These are phyloP conservation scores for Acrocalymma vagum DNA, from an alignment of 2,329 filamentous ascomycete genomes.

Conservation along the genomic window DNA sequence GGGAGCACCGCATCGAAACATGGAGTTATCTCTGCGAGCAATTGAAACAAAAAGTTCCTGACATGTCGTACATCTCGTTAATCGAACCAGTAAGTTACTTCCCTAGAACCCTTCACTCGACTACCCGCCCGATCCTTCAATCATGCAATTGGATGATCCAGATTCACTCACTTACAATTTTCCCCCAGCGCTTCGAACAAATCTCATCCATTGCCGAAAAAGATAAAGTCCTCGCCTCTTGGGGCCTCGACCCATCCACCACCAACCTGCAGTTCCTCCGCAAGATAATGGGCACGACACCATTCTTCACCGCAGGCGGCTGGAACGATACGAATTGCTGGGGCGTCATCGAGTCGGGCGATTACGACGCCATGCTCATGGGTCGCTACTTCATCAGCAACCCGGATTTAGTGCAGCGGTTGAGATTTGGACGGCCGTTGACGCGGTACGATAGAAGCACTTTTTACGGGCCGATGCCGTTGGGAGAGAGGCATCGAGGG, in stretches of 20 bases:
- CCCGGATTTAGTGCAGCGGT: slow-evolving; percentile 52
- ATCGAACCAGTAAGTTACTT: slow-evolving; percentile 55
- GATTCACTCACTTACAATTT: too few relatives aligned
- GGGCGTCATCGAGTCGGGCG: slow-evolving; percentile 54
- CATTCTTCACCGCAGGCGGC: slow-evolving; percentile 64
- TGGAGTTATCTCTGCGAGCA: slow-evolving; percentile 60
- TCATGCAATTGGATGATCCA: too few relatives aligned
- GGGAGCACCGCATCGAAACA: slow-evolving; percentile 61
- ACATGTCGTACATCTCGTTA: slow-evolving; percentile 62
- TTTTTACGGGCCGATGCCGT: slow-evolving; percentile 25
- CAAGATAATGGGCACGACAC: slow-evolving; percentile 59
- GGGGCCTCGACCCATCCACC: slow-evolving; percentile 50
- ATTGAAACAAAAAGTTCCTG: slow-evolving; percentile 54
- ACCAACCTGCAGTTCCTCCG: slow-evolving; percentile 59
- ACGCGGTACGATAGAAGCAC: slow-evolving; percentile 44
- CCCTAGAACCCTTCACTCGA: slow-evolving; percentile 20
- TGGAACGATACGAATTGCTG: slow-evolving; percentile 60
- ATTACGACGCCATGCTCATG: slow-evolving; percentile 46
- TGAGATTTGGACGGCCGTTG: slow-evolving; percentile 45
- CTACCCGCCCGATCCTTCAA: too few relatives aligned
- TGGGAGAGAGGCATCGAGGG: slow-evolving; percentile 11
- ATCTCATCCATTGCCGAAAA: slow-evolving; percentile 59
- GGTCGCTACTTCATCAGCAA: slow-evolving; percentile 55
- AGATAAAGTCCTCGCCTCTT: slow-evolving; percentile 56
- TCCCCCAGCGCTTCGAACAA: slow-evolving; percentile 56